Evolutionary conservation across 352 stramenopile species (phyloP), one percentile per base, ranked within the genome.

Genomic region (Phytophthora sojae): DNA sequence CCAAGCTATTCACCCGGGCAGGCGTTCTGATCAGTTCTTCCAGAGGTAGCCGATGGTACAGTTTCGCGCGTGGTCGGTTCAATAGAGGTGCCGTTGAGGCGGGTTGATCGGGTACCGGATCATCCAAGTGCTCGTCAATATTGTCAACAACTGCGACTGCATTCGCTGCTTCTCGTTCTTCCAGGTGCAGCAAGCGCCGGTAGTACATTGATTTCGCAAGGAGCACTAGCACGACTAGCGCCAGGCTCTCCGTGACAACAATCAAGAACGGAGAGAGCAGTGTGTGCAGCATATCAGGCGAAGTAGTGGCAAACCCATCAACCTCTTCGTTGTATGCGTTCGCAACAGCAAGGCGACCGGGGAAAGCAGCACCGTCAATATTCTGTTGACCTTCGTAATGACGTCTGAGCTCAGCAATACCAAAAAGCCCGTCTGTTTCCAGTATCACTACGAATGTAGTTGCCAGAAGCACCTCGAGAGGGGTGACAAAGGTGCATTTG

Each of bases 251-350:
- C 4, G 30, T 17, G 5, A 90, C 37, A 11, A 88, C 65, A n/a
- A 44, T 15, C 12, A 61, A 21, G 25, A 92, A 54, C 1, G 84
- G 78, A 53, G 66, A 44, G 59, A 83, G 78, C 7, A 92, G 25
- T 12, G 63, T 67, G 0, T 49, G 45, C 3, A 90, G 14, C 29
- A 77, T 69, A 1, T 57, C 35, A 5, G 53, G 45, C 1, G 74
- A 29, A 0, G 84, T 87, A n/a, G 69, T 71, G 0, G 75, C 63
- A 55, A 83, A 71, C 23, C 79, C 73, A 19, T 88, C 76, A 23
- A 88, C 71, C 17, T 86, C 82, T 47, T 86, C 76, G 57, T 78
- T 85, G 64, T 83, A 89, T n/a, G 68, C 57, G 55, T 91, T 88
- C 19, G 73, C 62, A n/a, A 81, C 73, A 9, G 69, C 78, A 15